Conservation (phyloP, 768 basidiomycete species). For the Boletus fagicola region DNA sequence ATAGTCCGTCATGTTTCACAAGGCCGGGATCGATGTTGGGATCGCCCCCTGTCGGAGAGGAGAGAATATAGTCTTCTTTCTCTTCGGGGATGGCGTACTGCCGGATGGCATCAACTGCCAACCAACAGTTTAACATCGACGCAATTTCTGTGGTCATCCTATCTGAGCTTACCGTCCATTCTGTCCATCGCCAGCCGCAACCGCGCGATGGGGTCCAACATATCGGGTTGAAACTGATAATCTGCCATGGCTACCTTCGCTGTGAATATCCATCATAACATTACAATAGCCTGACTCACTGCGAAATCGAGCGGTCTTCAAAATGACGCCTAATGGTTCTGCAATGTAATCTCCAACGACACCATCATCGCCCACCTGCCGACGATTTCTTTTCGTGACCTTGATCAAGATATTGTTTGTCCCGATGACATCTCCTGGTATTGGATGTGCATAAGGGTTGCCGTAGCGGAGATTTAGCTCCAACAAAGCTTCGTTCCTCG, state of each 20-base stretch:
- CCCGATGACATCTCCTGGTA: conserved; percentile 74
- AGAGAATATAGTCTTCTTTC: conserved; percentile 57
- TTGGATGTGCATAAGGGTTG: conserved; percentile 79
- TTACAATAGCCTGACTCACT: conserved; percentile 50
- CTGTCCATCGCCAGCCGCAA: conserved; percentile 71
- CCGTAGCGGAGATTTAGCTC: conserved; percentile 75
- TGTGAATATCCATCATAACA: not conserved
- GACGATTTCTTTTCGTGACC: conserved; percentile 71
- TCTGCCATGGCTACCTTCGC: conserved; percentile 81
- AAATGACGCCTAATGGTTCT: conserved; percentile 69
- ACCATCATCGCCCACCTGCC: conserved; percentile 29
- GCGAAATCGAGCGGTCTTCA: conserved; percentile 85
- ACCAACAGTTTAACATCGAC: conserved; percentile 6
- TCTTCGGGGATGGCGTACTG: conserved; percentile 69
- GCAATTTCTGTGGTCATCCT: not conserved
- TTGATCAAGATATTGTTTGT: conserved; percentile 84
- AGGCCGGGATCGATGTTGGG: conserved; percentile 55
- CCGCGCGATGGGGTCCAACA: conserved; percentile 64
- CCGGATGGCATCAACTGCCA: conserved; percentile 67
- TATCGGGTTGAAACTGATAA: conserved; percentile 81
- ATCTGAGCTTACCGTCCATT: conserved; percentile 69
- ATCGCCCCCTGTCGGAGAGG: conserved; percentile 28
- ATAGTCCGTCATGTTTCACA: conserved; percentile 11
- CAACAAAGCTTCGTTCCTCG: conserved; percentile 61
- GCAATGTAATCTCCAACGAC: conserved; percentile 68